A percentile compares a stretch with the other conserved stretches of the same genome.
Conservation (phyloP, 2,329 filamentous ascomycete genomes). For the Drechslerella dactyloides region DNA sequence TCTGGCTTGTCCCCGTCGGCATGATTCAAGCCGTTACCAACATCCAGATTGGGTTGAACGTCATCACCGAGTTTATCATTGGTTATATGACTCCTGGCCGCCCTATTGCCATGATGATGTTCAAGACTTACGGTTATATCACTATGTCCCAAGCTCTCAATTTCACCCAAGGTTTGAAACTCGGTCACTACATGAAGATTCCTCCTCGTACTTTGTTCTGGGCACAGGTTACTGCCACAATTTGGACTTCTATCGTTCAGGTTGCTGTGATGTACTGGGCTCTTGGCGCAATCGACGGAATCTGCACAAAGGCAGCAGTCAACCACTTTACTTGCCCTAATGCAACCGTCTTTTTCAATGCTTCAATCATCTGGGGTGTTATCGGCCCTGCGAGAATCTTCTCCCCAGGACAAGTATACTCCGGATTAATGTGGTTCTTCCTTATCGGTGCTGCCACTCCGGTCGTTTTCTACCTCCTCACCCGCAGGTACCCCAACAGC, state of each 20-base stretch:
- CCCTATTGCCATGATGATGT: constrained; percentile 63
- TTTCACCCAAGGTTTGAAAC: constrained; percentile 63
- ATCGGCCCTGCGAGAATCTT: constrained; percentile 76
- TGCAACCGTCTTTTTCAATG: constrained; percentile 70
- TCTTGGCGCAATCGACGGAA: constrained; percentile 66
- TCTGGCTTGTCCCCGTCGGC: constrained; percentile 69
- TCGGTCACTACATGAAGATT: constrained; percentile 64
- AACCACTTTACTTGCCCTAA: constrained; percentile 68
- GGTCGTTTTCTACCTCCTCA: constrained; percentile 67
- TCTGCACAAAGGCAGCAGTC: constrained; percentile 68
- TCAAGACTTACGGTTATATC: constrained; percentile 63
- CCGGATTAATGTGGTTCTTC: constrained; percentile 73
- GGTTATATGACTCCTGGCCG: constrained; percentile 63
- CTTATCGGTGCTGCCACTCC: constrained; percentile 70
- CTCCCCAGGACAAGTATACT: constrained; percentile 68
- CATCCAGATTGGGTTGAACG: constrained; percentile 64
- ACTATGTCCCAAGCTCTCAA: constrained; percentile 61
- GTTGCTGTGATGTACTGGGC: constrained; percentile 70
- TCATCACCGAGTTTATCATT: constrained; percentile 62
- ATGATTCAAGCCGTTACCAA: constrained; percentile 69
- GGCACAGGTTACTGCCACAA: constrained; percentile 70
- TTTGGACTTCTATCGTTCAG: constrained; percentile 71
- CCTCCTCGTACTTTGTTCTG: constrained; percentile 72
- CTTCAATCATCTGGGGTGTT: constrained; percentile 74
- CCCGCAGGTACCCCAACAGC: constrained; percentile 68